These are phyloP conservation scores for Ganoderma lingzhi DNA, from an alignment of 1,284 basidiomycete genomes.

Conservation along the genomic window DNA sequence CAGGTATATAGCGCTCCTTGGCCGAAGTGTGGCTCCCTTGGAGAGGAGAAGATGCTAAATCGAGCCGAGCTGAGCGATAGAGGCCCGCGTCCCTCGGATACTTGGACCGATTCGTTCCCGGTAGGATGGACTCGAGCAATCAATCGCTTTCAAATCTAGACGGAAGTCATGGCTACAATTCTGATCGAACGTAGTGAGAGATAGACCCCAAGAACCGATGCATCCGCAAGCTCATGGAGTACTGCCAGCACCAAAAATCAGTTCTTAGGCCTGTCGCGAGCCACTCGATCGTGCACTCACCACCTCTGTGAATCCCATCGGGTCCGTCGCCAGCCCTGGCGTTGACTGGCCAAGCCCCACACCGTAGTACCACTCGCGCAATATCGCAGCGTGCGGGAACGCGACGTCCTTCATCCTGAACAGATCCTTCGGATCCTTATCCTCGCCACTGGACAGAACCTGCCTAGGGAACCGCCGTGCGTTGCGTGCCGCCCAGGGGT, in stretches of 20 bases:
- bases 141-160: too few species aligned
- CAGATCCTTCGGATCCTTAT: not conserved
- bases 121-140: too few species aligned
- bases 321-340: not conserved
- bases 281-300: not conserved
- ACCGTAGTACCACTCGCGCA: not conserved
- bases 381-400: not conserved
- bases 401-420: not conserved
- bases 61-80: too few species aligned
- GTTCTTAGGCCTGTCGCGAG: not conserved
- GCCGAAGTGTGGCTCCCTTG: too few species aligned
- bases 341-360: not conserved
- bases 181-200: not conserved
- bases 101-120: not conserved
- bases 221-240: not conserved
- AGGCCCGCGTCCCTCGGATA: not conserved
- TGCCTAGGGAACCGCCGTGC: not conserved
- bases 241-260: not conserved
- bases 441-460: not conserved
- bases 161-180: not conserved
- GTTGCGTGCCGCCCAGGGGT: not conserved
- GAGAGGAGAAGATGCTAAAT: too few species aligned
- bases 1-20: not conserved
- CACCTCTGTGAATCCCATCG: slow-evolving; percentile 2
- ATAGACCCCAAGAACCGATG: not conserved